Evolutionary conservation across 192 early-diverging fungal genomes (phyloP).

Genomic region (Rhizoclosmatium sp.): DNA sequence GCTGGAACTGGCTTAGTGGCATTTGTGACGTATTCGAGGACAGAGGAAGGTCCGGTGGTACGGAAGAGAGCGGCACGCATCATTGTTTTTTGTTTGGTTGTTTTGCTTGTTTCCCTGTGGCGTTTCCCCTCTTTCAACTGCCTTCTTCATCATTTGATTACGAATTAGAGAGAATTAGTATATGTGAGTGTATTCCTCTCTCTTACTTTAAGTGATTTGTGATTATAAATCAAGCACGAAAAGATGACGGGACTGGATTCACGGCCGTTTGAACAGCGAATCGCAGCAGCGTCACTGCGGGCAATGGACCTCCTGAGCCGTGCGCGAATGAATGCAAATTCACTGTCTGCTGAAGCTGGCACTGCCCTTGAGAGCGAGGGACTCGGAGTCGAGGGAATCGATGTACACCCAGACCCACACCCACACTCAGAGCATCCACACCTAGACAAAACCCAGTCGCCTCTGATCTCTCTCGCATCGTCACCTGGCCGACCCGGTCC

Average conservation of each 20-base stretch:
- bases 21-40: constrained; percentile 30
- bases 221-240: no score
- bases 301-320: constrained; percentile 7
- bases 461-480: no score
- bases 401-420: background rate
- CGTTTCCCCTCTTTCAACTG: no score
- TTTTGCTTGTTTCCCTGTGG: background rate
- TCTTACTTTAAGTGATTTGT: no score
- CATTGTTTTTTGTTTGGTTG: background rate
- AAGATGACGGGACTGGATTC: no score
- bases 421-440: background rate
- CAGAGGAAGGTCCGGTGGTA: constrained; percentile 22
- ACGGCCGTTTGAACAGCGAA: background rate
- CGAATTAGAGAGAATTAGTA: no score
- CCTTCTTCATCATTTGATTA: no score
- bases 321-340: constrained; percentile 30
- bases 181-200: no score
- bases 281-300: constrained; percentile 4
- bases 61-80: constrained; percentile 37
- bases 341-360: background rate
- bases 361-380: background rate
- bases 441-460: background rate
- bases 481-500: no score
- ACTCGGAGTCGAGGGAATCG: background rate
- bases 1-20: constrained; percentile 25